These are phyloP conservation scores for Sporothrix phasma DNA, from an alignment of 2,329 filamentous ascomycete species.

Conservation along the genomic window DNA sequence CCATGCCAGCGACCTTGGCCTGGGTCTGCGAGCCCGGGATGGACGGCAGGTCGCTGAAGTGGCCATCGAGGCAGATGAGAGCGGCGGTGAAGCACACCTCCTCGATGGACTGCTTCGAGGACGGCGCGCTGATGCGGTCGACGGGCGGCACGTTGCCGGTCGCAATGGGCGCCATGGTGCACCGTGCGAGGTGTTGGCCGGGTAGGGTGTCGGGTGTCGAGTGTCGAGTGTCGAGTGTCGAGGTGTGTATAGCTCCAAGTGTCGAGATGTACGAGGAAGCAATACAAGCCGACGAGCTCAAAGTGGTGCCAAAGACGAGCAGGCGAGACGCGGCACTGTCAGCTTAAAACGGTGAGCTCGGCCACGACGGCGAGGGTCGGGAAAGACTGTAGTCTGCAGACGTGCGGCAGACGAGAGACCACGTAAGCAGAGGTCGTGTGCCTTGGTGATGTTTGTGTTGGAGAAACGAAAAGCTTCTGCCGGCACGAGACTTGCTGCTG, in stretches of 20 bases:
- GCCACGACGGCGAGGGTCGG: neutral
- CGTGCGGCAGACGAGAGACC: neutral
- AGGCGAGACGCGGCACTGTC: neutral
- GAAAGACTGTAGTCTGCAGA: neutral
- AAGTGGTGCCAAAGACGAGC: neutral
- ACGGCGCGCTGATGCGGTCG: constrained; percentile 20
- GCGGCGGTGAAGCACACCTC: constrained; percentile 52
- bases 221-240: neutral
- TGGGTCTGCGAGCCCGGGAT: constrained; percentile 46
- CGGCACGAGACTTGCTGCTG: neutral
- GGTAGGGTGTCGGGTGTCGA: neutral
- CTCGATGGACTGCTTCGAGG: constrained; percentile 43
- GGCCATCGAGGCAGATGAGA: constrained; percentile 51
- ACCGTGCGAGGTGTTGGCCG: neutral
- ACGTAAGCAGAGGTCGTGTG: neutral
- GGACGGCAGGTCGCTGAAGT: constrained; percentile 46
- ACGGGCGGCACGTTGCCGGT: constrained; percentile 19
- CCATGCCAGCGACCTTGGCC: constrained; percentile 45
- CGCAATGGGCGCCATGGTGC: constrained; percentile 20
- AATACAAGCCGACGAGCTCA: neutral
- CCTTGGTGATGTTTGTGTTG: neutral
- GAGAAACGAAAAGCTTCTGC: neutral
- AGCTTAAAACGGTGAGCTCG: neutral
- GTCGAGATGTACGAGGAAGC: neutral
- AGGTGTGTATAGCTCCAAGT: neutral